Conservation (phyloP, 2,329 filamentous ascomycete genomes). For the Claviceps sp. region DNA sequence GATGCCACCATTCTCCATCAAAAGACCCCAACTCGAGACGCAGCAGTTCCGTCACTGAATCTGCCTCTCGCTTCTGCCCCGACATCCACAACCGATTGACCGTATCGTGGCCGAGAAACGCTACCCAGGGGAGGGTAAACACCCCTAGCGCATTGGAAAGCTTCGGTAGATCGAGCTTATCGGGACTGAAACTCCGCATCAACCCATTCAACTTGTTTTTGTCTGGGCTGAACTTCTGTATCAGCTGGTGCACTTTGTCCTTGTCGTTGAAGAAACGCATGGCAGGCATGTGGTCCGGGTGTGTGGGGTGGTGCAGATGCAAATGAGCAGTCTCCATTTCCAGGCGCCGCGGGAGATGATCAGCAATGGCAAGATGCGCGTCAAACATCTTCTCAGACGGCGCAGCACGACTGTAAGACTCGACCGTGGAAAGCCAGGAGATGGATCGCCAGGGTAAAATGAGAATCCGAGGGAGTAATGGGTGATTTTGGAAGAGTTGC, state of each 20-base stretch:
- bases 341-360: constrained; percentile 23
- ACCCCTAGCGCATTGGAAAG: constrained; percentile 18
- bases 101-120: constrained; percentile 32
- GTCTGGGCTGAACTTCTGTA: constrained; percentile 13
- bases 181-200: constrained; percentile 12
- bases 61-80: constrained; percentile 28
- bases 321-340: constrained; percentile 39
- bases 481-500: constrained; percentile 24
- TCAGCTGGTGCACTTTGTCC: constrained; percentile 16
- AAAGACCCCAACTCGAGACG: constrained; percentile 21
- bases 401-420: constrained; percentile 29
- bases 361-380: constrained; percentile 34
- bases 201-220: constrained; percentile 17
- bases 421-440: constrained; percentile 39
- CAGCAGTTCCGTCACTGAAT: constrained; percentile 25
- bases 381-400: constrained; percentile 39
- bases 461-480: constrained; percentile 23
- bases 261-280: constrained; percentile 30
- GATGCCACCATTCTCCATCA: no score
- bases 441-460: constrained; percentile 32
- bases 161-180: constrained; percentile 11
- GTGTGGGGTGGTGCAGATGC: constrained; percentile 39
- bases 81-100: constrained; percentile 29
- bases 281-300: constrained; percentile 33
- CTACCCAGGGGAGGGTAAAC: constrained; percentile 21